Evolutionary conservation across 2,329 filamentous ascomycete species (phyloP).

Genomic region (Cadophora sp.): DNA sequence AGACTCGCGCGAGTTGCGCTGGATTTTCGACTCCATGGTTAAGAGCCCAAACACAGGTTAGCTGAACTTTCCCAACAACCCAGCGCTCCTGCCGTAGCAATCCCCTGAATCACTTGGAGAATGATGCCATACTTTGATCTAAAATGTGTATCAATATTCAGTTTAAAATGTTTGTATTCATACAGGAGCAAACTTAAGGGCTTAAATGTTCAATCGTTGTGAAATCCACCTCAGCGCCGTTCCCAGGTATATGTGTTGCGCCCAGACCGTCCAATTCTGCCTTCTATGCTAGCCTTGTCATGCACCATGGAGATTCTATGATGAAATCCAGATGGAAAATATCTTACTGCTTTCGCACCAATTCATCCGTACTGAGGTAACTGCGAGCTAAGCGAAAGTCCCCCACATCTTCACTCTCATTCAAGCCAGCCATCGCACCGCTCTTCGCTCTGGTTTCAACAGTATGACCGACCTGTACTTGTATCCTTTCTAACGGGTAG

Average conservation of each 20-base stretch:
- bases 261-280: background rate
- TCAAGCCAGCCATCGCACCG: background rate
- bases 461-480: slow-evolving; percentile 2
- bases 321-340: background rate
- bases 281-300: background rate
- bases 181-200: background rate
- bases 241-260: slow-evolving; percentile 1
- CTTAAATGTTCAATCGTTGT: background rate
- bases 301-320: background rate
- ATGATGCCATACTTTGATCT: background rate
- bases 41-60: background rate
- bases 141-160: background rate
- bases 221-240: background rate
- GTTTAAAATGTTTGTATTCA: background rate
- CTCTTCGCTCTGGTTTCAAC: background rate
- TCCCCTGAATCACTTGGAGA: background rate
- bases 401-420: background rate
- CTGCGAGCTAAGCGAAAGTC: background rate
- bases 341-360: background rate
- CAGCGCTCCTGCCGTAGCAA: too few relatives aligned
- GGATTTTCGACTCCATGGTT: background rate
- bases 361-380: background rate
- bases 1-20: background rate
- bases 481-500: background rate
- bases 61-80: background rate